These are phyloP conservation scores for Auxenochlorella protothecoides DNA, from an alignment of 139 green algal species.

Conservation along the genomic window DNA sequence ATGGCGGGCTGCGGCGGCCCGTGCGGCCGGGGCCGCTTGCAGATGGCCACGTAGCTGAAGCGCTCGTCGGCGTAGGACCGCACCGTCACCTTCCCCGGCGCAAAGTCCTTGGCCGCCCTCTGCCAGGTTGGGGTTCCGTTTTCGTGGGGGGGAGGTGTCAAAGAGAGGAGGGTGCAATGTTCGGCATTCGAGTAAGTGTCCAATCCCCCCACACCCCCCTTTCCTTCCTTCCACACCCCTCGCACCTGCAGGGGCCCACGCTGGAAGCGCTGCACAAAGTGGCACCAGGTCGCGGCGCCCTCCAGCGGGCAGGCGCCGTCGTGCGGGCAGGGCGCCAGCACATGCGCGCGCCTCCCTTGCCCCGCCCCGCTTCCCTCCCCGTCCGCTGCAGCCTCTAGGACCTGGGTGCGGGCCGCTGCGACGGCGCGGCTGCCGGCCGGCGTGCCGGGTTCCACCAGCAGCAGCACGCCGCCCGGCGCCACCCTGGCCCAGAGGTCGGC, in stretches of 20 bases:
- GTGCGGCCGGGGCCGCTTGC: too few species aligned
- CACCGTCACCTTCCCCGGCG: background rate
- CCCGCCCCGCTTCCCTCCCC: background rate
- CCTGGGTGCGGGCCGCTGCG: constrained; percentile 29
- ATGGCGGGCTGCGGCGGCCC: background rate
- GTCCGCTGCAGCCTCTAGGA: constrained; percentile 9
- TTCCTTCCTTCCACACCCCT: background rate
- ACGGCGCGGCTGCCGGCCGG: constrained; percentile 44
- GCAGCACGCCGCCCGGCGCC: constrained; percentile 29
- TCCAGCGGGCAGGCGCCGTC: constrained; percentile 64
- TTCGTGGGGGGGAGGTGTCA: background rate
- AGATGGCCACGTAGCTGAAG: constrained; percentile 74
- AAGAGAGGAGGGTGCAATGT: background rate
- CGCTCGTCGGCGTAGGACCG: constrained; percentile 53
- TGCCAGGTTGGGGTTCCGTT: background rate
- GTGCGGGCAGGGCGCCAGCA: constrained; percentile 73
- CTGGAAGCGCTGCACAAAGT: constrained; percentile 64
- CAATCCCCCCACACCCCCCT: background rate
- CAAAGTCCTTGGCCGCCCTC: constrained; percentile 12
- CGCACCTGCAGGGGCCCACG: constrained; percentile 32
- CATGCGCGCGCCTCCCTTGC: constrained; percentile 30
- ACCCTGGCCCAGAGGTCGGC: constrained; percentile 28
- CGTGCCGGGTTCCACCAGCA: constrained; percentile 73
- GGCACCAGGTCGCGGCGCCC: constrained; percentile 49
- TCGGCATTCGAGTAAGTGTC: background rate